Evolutionary conservation across 2,329 filamentous ascomycete species (phyloP), one percentile per base, ranked within the genome.

Genomic region (Nemania bipapillata): DNA sequence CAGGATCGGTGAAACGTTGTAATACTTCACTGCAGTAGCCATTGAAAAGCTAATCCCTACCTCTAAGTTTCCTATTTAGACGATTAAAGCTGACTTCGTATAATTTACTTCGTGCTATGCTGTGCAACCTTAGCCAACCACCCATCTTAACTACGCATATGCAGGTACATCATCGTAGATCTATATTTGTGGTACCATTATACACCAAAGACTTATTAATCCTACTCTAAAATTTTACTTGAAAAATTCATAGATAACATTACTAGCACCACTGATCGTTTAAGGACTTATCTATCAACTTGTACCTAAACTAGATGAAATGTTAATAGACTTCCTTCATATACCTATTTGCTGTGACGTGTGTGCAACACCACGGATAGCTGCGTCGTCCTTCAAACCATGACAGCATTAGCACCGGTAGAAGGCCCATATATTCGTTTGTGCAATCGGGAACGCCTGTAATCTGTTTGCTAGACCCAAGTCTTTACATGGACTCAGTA

Each of bases 81-180:
- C 47, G 52, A 55, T 47, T 53, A 49, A 52, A 52, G 50, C 28
- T 50, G 52, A 62, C 59, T 66, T 70, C 62, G 68, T 73, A 65
- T 70, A 66, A 65, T 68, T 28, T 49, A 59, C 49, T 54, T 63
- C 71, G 67, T 74, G 55, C 55, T 22, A 66, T 61, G 74, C 69
- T 50, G 72, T 71, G 72, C 72, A 57, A 73, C 73, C 56, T 65
- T 72, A 70, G 71, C 59, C 58, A 57, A 56, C 50, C 63, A 71
- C 72, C 66, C 74, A 9, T 52, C 47, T 61, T 28, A 4, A 22
- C 20, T 70, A 65, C 66, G 66, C 56, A 70, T 68, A 65, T 75
- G 69, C 70, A 75, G 68, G 72, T 74, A 74, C 72, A 50, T 56
- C 11, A 45, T 17, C 20, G 58, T 63, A 66, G 56, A 72, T 60